phyloP scores from a whole-genome alignment of 176 grass and related monocot genomes.

The Phragmites australis region DNA sequence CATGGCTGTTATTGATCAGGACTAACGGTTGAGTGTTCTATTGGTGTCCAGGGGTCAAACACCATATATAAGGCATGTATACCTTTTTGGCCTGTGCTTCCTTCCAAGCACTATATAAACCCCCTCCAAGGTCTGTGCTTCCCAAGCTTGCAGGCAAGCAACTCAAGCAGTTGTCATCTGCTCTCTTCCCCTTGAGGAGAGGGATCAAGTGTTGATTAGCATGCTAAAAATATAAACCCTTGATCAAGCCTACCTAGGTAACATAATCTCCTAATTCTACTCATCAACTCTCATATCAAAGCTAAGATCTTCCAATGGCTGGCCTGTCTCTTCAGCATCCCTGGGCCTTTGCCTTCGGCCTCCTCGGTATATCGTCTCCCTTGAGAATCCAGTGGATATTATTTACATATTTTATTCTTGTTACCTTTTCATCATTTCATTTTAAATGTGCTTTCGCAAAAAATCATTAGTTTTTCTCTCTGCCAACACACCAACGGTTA shows the following conservation, averaged over 20 bases:
- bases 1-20: conserved; percentile 19
- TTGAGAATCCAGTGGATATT: background rate
- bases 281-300: background rate
- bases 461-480: background rate
- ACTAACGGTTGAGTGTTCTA: conserved; percentile 12
- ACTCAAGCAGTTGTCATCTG: too few species aligned
- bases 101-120: conserved; percentile 37
- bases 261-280: too few species aligned
- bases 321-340: conserved; percentile 59
- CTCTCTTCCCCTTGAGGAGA: too few species aligned
- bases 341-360: conserved; percentile 62
- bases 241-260: too few species aligned
- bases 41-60: background rate
- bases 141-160: conserved; percentile 27
- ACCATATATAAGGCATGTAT: background rate
- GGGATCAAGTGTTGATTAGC: too few species aligned
- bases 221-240: too few species aligned
- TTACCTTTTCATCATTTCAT: background rate
- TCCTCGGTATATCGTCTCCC: conserved; percentile 53
- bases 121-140: background rate
- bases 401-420: background rate
- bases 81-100: conserved; percentile 20
- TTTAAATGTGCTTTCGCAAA: background rate
- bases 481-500: too few species aligned
- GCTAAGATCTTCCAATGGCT: conserved; percentile 44